Base-by-base conservation (phyloP, 306 rosid species). In the Cicer bijugum region DNA sequence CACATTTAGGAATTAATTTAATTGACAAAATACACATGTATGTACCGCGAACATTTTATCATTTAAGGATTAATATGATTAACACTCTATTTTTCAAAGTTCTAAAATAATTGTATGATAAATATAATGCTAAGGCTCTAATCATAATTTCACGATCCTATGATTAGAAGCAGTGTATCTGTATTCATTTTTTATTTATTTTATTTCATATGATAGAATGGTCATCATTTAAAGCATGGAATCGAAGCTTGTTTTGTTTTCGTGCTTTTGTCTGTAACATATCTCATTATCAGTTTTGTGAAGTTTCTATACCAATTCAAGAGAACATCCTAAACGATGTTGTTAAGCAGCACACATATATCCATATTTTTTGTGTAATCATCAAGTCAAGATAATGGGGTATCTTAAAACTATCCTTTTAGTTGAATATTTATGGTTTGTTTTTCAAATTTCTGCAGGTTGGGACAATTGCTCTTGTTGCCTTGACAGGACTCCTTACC, bases 401-500 rank as follows among this genome's bases (percentile, higher is more conserved):
- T 47, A n/a, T 56, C 48, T 9, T 53, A 11, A 68, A 11, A 60
- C 62, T 19, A 1, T 37, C 9, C 68, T 45, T 75, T 19, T 7
- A 15, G 19, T 17, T 51, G 40, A 37, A 62, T 69, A 15, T 40
- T 62, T 43, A 72, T 70, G 15, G 33, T 59, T 60, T 75, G 10
- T 47, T 15, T 42, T 63, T 42, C 10, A 19, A n/a, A 79, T 72
- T 82, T 52, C 69, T 88, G 85, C 89, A 91, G 98, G 87, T 85
- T 82, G 98, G 97, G 82, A 80, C 85, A n/a, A 84, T 93, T 67
- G 56, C 78, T 72, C 59, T 87, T 74, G 74, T 93, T 75, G 75
- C 90, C 42, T 67, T 87, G 81, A 85, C 97, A 51, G 98, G 97
- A 28, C 80, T 89, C 75, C 74, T 88, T 64, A 85, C 85, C 81